phyloP scores from a whole-genome alignment of 371 early-diverging fungal genomes.

The Mucor plumbeus region DNA sequence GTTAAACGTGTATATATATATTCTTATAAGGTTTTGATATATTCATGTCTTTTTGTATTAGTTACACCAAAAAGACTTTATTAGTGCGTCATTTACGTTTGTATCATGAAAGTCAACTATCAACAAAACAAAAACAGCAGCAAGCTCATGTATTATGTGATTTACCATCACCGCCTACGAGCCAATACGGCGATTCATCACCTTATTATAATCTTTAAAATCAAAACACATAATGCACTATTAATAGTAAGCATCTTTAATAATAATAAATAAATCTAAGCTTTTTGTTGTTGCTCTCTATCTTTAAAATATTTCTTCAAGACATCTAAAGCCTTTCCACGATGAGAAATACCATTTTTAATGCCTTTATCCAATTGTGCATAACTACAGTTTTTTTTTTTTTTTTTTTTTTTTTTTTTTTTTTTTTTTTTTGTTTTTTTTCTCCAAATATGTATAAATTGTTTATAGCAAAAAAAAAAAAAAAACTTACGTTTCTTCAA shows the following conservation, averaged over 20 bases:
- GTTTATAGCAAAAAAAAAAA: neutral
- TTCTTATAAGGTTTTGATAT: neutral
- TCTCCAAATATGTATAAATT: slow-evolving; percentile 16
- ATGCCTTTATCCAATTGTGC: slow-evolving; percentile 86
- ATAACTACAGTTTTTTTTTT: slow-evolving; percentile 55
- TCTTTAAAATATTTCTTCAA: slow-evolving; percentile 60
- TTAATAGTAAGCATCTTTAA: neutral
- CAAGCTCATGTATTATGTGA: neutral
- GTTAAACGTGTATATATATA: neutral
- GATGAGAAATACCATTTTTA: slow-evolving; percentile 93
- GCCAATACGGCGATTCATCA: slow-evolving; percentile 10
- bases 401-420: neutral
- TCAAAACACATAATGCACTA: neutral
- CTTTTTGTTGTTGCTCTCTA: slow-evolving; percentile 6
- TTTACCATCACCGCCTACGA: slow-evolving; percentile 10
- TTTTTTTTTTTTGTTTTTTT: slow-evolving; percentile 1
- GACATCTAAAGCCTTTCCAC: slow-evolving; percentile 79
- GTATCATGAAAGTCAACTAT: slow-evolving; percentile 1
- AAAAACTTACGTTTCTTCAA: slow-evolving; percentile 62
- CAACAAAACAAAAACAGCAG: neutral
- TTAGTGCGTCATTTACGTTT: slow-evolving; percentile 14
- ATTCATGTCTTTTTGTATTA: neutral
- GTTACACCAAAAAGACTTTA: slow-evolving; percentile 20
- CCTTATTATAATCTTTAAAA: neutral
- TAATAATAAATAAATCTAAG: slow-evolving; percentile 9